A percentile compares a stretch with the other conserved stretches of the same genome.
Conservation (phyloP, 2,329 filamentous ascomycete species). For the Ceratocystis cubensis region DNA sequence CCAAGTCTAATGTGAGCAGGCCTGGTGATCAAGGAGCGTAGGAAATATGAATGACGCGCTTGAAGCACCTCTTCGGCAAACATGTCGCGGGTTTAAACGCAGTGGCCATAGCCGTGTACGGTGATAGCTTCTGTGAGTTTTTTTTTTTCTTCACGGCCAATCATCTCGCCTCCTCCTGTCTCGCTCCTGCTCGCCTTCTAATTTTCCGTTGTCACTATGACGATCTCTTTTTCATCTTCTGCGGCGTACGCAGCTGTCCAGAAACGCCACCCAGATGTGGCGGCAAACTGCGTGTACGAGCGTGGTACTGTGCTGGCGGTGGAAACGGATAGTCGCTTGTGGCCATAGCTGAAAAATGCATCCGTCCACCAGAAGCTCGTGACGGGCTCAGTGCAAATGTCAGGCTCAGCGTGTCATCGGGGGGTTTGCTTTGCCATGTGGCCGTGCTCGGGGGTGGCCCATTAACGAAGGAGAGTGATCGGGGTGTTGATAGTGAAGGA, state of each 20-base stretch:
- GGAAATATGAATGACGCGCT: background rate
- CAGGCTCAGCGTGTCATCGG: background rate
- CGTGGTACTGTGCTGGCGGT: background rate
- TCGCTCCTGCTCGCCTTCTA: background rate
- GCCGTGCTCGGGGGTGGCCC: slow-evolving; percentile 14
- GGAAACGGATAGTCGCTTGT: background rate
- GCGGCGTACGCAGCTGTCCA: slow-evolving; percentile 18
- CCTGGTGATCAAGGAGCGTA: background rate
- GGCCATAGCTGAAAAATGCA: background rate
- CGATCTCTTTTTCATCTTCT: slow-evolving; percentile 19
- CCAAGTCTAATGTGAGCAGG: background rate
- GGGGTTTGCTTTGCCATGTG: background rate
- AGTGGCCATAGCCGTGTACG: background rate
- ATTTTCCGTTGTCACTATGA: background rate
- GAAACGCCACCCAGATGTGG: slow-evolving; percentile 16
- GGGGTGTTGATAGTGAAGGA: slow-evolving; percentile 16
- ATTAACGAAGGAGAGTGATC: slow-evolving; percentile 19
- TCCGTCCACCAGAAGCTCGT: background rate
- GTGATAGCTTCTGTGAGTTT: background rate
- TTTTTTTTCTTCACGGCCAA: background rate
- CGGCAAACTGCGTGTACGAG: slow-evolving; percentile 15
- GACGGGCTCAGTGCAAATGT: background rate
- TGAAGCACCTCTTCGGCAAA: background rate
- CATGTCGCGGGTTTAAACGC: no score
- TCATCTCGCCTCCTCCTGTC: no score